phyloP scores from a whole-genome alignment of 2,329 filamentous ascomycete species.

The Venturia effusa region DNA sequence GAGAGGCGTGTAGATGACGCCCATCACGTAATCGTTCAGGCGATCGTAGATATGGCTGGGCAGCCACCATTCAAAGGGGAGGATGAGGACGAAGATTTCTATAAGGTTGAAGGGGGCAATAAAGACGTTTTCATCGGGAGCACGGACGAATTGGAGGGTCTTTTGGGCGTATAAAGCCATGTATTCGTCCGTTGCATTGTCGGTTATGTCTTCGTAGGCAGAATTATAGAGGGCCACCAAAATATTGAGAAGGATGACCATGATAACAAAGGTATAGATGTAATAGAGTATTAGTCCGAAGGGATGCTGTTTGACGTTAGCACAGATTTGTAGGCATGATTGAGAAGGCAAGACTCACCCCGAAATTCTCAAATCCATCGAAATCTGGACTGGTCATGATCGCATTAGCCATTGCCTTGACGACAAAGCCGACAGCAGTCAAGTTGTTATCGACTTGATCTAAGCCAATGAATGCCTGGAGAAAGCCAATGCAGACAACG shows the following conservation, averaged over 20 bases:
- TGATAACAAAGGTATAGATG: constrained; percentile 93
- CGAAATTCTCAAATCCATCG: constrained; percentile 76
- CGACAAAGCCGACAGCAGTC: constrained; percentile 56
- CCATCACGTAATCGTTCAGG: constrained; percentile 86
- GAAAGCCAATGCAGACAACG: constrained; percentile 74
- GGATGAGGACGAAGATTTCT: constrained; percentile 66
- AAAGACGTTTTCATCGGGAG: constrained; percentile 96
- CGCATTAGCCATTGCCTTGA: constrained; percentile 76
- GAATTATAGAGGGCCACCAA: constrained; percentile 96
- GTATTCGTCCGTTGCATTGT: constrained; percentile 89
- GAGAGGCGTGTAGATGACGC: constrained; percentile 70
- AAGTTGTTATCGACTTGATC: constrained; percentile 65
- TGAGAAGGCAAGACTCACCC: constrained; percentile 24
- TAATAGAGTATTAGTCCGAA: constrained; percentile 96
- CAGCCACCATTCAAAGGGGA: constrained; percentile 96
- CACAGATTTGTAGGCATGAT: not conserved
- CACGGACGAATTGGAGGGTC: constrained; percentile 92
- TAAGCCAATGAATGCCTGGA: constrained; percentile 89
- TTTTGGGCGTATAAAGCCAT: constrained; percentile 88
- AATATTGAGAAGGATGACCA: constrained; percentile 90
- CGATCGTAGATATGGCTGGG: constrained; percentile 59
- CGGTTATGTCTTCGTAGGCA: constrained; percentile 89
- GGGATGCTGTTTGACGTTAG: constrained; percentile 44
- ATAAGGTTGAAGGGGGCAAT: constrained; percentile 92
- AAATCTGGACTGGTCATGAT: constrained; percentile 92